phyloP scores from a whole-genome alignment of 345 rosid species.

The Sonneratia caseolaris region DNA sequence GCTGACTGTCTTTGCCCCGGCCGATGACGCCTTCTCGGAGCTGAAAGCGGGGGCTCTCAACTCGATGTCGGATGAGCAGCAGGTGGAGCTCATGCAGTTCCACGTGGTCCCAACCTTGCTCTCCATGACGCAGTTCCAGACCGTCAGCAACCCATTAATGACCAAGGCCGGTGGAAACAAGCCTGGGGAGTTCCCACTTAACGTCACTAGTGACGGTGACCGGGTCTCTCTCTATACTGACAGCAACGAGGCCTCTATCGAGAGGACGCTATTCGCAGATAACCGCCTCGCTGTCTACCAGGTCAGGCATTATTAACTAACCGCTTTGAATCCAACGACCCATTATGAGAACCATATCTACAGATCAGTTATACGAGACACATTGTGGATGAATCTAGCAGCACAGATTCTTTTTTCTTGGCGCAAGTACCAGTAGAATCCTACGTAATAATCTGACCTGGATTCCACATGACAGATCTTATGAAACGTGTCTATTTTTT shows the following conservation, averaged over 20 bases:
- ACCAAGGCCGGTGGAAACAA: constrained; percentile 27
- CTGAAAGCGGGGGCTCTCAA: constrained; percentile 8
- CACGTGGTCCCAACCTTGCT: constrained; percentile 21
- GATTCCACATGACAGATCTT: too few relatives aligned
- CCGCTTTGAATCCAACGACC: neutral
- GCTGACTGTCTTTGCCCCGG: constrained; percentile 9
- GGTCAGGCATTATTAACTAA: constrained; percentile 8
- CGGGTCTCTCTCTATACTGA: constrained; percentile 15
- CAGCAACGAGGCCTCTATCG: constrained; percentile 15
- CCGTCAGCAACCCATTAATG: constrained; percentile 24
- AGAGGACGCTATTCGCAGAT: constrained; percentile 16
- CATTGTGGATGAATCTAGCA: too few relatives aligned
- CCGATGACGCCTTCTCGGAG: constrained; percentile 9
- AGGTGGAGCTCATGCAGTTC: constrained; percentile 21
- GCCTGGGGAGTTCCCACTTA: constrained; percentile 16
- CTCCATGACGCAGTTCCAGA: constrained; percentile 23
- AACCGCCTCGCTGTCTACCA: constrained; percentile 22
- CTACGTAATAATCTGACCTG: too few relatives aligned
- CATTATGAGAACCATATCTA: too few relatives aligned
- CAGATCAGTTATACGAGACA: too few relatives aligned
- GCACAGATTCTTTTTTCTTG: too few relatives aligned
- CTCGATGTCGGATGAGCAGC: constrained; percentile 4
- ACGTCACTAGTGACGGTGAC: constrained; percentile 16
- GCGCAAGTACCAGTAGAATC: too few relatives aligned
- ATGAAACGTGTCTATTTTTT: neutral